phyloP scores from a whole-genome alignment of 306 rosid genomes.

The Fragaria iinumae region DNA sequence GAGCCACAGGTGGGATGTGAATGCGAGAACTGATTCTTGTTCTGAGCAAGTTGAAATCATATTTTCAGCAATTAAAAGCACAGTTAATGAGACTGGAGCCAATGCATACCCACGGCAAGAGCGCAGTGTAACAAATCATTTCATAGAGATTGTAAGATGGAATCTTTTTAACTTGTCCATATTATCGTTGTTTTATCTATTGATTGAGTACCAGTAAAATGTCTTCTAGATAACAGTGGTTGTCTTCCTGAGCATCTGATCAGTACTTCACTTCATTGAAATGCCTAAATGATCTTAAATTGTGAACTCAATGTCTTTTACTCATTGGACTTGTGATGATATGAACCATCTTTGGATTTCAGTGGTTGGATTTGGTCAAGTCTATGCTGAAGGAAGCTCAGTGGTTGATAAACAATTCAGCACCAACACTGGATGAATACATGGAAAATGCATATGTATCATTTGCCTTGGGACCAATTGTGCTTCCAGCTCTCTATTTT shows the following conservation, averaged over 20 bases:
- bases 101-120: slow-evolving; percentile 57
- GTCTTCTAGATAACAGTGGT: neutral
- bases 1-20: slow-evolving; percentile 77
- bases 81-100: slow-evolving; percentile 64
- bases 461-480: slow-evolving; percentile 72
- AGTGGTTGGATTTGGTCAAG: slow-evolving; percentile 72
- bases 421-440: slow-evolving; percentile 66
- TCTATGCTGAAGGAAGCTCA: slow-evolving; percentile 73
- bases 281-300: neutral
- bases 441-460: slow-evolving; percentile 61
- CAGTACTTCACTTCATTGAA: neutral
- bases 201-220: neutral
- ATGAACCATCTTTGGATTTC: slow-evolving; percentile 27
- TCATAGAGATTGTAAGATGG: slow-evolving; percentile 61
- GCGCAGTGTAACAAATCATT: slow-evolving; percentile 43
- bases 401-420: slow-evolving; percentile 50
- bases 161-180: slow-evolving; percentile 24
- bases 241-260: neutral
- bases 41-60: slow-evolving; percentile 71
- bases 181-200: slow-evolving; percentile 2
- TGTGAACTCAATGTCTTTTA: neutral
- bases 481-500: slow-evolving; percentile 75
- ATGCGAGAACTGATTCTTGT: slow-evolving; percentile 44
- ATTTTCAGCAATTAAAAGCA: slow-evolving; percentile 55
- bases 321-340: slow-evolving; percentile 2